Evolutionary conservation across 2,329 filamentous ascomycete species (phyloP).

Genomic region (Trichoderma polysporum): DNA sequence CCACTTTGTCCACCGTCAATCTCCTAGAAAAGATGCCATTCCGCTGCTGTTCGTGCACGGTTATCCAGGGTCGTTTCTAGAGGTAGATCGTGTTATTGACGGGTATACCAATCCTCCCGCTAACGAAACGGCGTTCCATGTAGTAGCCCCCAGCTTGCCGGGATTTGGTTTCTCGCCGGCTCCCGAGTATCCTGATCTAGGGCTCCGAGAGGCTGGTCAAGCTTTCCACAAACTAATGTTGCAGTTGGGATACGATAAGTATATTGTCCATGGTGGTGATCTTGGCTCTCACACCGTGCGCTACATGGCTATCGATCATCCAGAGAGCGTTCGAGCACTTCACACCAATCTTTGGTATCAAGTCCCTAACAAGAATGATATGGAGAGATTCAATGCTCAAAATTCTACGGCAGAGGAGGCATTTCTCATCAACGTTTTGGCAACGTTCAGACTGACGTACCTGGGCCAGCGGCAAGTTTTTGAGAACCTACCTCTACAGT

Average conservation of each 20-base stretch:
- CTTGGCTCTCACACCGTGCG: not conserved
- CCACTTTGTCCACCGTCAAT: not conserved
- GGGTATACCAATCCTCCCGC: not conserved
- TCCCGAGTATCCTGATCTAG: not conserved
- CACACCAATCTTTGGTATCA: not conserved
- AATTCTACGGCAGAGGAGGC: not conserved
- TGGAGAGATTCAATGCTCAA: not conserved
- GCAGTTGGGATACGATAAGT: not conserved
- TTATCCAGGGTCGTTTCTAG: not conserved
- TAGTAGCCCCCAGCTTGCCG: not conserved
- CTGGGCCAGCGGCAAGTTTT: not conserved
- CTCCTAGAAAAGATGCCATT: not conserved
- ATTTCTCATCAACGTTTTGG: not conserved
- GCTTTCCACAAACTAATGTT: not conserved
- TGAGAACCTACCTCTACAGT: not conserved
- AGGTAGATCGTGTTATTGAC: not conserved
- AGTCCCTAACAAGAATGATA: not conserved
- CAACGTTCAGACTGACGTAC: not conserved
- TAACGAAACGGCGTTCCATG: not conserved
- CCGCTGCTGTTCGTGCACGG: not conserved
- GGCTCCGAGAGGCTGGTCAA: not conserved
- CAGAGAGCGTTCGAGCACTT: not conserved
- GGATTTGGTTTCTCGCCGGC: not conserved
- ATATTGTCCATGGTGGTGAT: not conserved
- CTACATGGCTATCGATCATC: not conserved